Base-by-base conservation (phyloP, 371 early-diverging fungal genomes). In the Mucor lusitanicus region DNA sequence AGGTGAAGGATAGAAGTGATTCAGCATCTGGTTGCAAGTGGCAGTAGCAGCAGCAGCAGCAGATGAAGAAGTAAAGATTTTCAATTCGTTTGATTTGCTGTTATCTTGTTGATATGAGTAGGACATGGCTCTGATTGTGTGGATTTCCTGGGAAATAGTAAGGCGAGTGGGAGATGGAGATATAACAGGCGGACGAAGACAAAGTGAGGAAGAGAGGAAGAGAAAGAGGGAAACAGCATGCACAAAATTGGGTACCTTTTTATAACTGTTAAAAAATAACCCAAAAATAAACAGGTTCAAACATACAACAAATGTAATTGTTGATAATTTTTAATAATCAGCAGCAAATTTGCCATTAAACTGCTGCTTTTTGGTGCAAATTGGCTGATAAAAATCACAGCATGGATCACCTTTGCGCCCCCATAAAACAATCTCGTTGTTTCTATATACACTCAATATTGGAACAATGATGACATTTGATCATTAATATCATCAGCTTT, bases 1-100 rank as follows among this genome's bases (percentile, higher is more conserved):
- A 35, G 67, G 62, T 21, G 56, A 67, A 46, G 67, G 67, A 35
- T 67, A 67, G 19, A 37, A 61, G 40, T 64, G 55, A 11, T 27
- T 53, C 27, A 53, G 15, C 53, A 53, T 23, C 27, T 53, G 53
- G n/a, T 53, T 53, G 44, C 23, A 6, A 37, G 23, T 23, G 39
- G 37, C 3, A 59, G 30, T 30, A 30, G 30, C 6, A 30, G 30
- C 6, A 30, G 30, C 30, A 30, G 30, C 6, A 30, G 30, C 30
- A 30, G 30, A 30, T 30, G 59, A 53, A 1, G 53, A 44, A n/a
- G 67, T 60, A 23, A 46, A 61, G 42, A 60, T 61, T 61, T 67
- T 67, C n/a, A 67, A 56, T 25, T 67, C 67, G 44, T 15, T 40
- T 30, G 61, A 56, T 50, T 53, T 60, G 60, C 40, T 62, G 53